Conservation (phyloP, 352 stramenopile species). For the Globisporangium middletonii region DNA sequence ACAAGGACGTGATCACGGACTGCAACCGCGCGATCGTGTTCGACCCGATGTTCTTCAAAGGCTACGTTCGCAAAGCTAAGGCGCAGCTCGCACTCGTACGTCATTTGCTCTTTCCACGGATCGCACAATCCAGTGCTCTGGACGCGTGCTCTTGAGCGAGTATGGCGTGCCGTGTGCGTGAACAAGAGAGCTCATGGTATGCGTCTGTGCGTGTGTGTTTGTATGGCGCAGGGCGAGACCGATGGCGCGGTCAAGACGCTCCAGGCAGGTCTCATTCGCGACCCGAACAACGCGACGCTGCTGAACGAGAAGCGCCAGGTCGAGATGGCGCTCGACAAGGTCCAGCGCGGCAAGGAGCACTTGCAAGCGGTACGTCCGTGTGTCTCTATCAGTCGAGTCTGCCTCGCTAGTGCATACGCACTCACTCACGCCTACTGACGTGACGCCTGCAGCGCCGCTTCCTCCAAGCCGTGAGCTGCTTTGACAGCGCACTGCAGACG, state of each 20-base stretch:
- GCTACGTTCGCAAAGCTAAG: constrained; percentile 89
- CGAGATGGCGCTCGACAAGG: constrained; percentile 79
- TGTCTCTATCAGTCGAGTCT: background rate
- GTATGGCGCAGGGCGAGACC: constrained; percentile 48
- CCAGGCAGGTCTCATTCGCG: constrained; percentile 59
- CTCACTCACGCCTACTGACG: background rate
- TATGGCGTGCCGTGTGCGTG: too few species aligned
- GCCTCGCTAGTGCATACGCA: too few species aligned
- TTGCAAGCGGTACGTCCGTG: constrained; percentile 40
- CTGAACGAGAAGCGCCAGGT: constrained; percentile 70
- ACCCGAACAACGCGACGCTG: constrained; percentile 75
- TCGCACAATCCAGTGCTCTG: background rate
- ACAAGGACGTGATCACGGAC: constrained; percentile 88
- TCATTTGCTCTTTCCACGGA: background rate
- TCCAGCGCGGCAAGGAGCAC: constrained; percentile 63
- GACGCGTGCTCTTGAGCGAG: background rate
- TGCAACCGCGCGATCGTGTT: constrained; percentile 89
- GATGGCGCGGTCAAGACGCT: constrained; percentile 72
- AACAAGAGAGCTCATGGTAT: background rate
- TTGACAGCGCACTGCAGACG: constrained; percentile 65
- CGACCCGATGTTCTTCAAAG: constrained; percentile 87
- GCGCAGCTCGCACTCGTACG: constrained; percentile 71
- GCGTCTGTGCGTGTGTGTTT: background rate
- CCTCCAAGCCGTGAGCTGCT: constrained; percentile 60
- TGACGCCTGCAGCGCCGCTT: constrained; percentile 38